These are phyloP conservation scores for Serpula lacrymans DNA, from an alignment of 768 basidiomycete species.

Conservation along the genomic window DNA sequence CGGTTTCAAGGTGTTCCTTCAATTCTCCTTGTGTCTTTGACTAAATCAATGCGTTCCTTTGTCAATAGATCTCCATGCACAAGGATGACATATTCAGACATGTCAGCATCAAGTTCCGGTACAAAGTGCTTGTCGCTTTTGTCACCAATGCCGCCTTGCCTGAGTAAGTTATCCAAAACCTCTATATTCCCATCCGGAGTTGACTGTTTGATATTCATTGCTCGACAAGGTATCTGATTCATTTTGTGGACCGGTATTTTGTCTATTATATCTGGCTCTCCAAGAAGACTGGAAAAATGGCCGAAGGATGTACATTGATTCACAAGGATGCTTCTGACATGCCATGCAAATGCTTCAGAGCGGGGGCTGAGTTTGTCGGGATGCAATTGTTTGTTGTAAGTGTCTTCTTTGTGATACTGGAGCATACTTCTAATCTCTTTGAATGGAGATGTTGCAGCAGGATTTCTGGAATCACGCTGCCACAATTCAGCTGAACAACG, in stretches of 20 bases:
- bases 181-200: conserved; percentile 14
- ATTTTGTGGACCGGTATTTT: conserved; percentile 21
- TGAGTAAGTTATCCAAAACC: conserved; percentile 5
- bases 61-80: conserved; percentile 21
- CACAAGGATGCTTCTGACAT: neutral
- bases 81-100: conserved; percentile 6
- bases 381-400: no score
- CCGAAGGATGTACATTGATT: neutral
- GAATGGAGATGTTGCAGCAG: no score
- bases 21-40: conserved; percentile 5
- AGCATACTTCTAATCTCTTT: no score
- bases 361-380: neutral
- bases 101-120: conserved; percentile 1
- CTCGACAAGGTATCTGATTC: conserved; percentile 14
- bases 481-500: conserved; percentile 19
- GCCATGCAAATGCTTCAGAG: neutral
- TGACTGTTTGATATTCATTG: conserved; percentile 20
- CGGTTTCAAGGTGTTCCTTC: conserved; percentile 13
- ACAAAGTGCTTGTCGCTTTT: conserved; percentile 1
- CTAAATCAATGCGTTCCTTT: conserved; percentile 11
- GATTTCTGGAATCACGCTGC: conserved; percentile 3
- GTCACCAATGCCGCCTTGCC: conserved; percentile 10
- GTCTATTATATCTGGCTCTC: conserved; percentile 22
- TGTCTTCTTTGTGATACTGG: no score
- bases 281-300: conserved; percentile 5